Conservation (phyloP, 2,329 filamentous ascomycete genomes). For the Ophiostoma novo-ulmi region DNA sequence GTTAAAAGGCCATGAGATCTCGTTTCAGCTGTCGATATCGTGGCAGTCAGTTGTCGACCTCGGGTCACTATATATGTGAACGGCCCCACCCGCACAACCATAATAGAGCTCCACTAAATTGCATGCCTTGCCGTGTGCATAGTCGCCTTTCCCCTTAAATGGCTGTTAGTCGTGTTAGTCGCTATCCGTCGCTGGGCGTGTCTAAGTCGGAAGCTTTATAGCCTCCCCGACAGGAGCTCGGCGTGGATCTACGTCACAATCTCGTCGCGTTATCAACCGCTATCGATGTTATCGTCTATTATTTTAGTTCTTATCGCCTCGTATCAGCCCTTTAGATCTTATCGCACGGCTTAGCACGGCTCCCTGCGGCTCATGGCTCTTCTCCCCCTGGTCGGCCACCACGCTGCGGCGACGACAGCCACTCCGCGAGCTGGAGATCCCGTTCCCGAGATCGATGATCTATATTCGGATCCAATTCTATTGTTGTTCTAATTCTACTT, state of each 20-base stretch:
- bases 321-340: neutral
- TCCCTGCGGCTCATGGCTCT: neutral
- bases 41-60: neutral
- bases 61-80: neutral
- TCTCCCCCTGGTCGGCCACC: neutral
- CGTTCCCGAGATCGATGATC: conserved; percentile 11
- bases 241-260: conserved; percentile 2
- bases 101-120: neutral
- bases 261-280: neutral
- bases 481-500: neutral
- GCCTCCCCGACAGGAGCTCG: conserved; percentile 1
- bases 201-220: conserved; percentile 1
- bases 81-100: conserved; percentile 6
- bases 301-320: neutral
- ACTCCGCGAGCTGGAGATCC: conserved; percentile 10
- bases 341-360: conserved; percentile 9
- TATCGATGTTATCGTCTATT: neutral
- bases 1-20: neutral
- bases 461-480: neutral
- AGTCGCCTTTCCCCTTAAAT: neutral
- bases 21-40: neutral
- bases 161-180: neutral
- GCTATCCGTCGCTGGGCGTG: conserved; percentile 2
- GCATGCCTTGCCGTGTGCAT: neutral
- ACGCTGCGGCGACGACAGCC: conserved; percentile 4